Base-by-base conservation (phyloP, 2,329 filamentous ascomycete genomes). In the Ophiocordyceps camponoti-leonardi region DNA sequence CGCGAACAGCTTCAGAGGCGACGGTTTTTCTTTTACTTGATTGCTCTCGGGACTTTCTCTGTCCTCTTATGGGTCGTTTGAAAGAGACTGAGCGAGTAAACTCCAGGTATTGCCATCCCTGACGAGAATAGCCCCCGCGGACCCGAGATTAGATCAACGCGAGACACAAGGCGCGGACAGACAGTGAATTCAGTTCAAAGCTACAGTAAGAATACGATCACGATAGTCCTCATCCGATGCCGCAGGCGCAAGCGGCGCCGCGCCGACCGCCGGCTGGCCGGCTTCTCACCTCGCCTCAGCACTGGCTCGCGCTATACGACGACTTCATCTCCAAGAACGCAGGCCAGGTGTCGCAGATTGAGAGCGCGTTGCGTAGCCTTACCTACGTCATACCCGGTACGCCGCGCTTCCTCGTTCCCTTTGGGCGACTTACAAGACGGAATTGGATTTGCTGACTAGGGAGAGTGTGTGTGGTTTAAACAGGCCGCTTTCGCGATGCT, bases 251-350 rank as follows among this genome's bases (percentile, higher is more conserved):
- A 35, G 37, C 42, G n/a, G 22, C 35, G 28, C 11, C 26, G 46
- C 41, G 43, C n/a, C 52, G 51, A 10, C 52, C 57, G 22, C 53
- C 56, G 18, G 46, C 56, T n/a, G 55, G 55, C 31, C 56, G 57
- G 43, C 55, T 73, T 49, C 64, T 81, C 43, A 69, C 75, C 40
- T 62, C 79, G 54, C 77, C 80, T 43, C 72, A 79, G 23, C 71
- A 71, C 61, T 84, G 77, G 77, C 67, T 86, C 45, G 66, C 72
- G 51, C 74, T 79, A 66, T 94, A 94, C 64, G 79, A 80, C 56
- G 81, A 92, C 52, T 95, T 96, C 66, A 90, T 98, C 67, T 83
- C 85, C 50, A 92, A 90, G 67, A 98, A 98, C 62, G 81, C 87
- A 49, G 83, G 86, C 57, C 86, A 93, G 48, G 87, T 98, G 45